phyloP scores from a whole-genome alignment of 2,329 filamentous ascomycete species.

The Coleophoma cylindrospora region DNA sequence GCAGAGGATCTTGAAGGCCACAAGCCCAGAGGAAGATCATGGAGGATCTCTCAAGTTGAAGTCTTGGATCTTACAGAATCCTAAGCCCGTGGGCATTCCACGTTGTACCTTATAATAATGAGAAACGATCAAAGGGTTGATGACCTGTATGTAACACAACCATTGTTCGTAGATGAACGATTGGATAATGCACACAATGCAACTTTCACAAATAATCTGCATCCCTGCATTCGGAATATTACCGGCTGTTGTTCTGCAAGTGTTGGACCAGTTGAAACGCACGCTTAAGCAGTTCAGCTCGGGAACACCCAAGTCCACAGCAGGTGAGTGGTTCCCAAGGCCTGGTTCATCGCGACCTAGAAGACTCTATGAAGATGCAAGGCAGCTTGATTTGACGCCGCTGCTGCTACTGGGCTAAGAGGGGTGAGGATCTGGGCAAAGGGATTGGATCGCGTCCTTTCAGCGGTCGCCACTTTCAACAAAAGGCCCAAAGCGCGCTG shows the following conservation, averaged over 20 bases:
- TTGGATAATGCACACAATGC: too few species aligned
- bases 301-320: neutral
- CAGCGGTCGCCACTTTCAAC: neutral
- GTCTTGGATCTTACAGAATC: slow-evolving; percentile 7
- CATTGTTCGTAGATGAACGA: too few species aligned
- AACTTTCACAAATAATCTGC: too few species aligned
- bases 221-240: too few species aligned
- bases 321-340: neutral
- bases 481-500: neutral
- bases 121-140: too few species aligned
- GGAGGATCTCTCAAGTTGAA: slow-evolving; percentile 7
- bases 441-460: neutral
- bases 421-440: neutral
- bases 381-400: neutral
- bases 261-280: too few species aligned
- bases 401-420: neutral
- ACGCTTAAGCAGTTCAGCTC: too few species aligned
- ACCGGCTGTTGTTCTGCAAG: too few species aligned
- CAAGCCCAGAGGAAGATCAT: slow-evolving; percentile 1
- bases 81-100: neutral
- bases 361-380: neutral
- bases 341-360: neutral
- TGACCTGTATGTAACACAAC: too few species aligned
- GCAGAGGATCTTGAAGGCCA: slow-evolving; percentile 8
- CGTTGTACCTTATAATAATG: too few species aligned